Percentiles rank a stretch among this genome's conserved stretches.
Conservation (phyloP, 176 grass and related monocot genomes). For the Luzula sylvatica region DNA sequence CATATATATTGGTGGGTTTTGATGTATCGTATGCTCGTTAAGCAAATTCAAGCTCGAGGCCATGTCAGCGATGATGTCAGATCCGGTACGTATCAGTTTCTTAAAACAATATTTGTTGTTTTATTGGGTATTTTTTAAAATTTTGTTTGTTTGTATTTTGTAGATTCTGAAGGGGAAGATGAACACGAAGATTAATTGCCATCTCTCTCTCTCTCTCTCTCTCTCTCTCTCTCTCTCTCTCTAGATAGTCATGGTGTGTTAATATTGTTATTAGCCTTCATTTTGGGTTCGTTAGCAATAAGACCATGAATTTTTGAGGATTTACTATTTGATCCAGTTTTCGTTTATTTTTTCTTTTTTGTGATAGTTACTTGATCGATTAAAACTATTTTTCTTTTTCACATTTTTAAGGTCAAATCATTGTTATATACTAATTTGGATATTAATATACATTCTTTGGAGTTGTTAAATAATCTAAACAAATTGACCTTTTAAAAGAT, state of each 20-base stretch:
- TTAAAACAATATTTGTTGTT: not conserved
- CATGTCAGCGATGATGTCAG: constrained; percentile 66
- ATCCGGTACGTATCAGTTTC: constrained; percentile 45
- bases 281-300: constrained; percentile 3
- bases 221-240: not conserved
- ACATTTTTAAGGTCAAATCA: too few relatives aligned
- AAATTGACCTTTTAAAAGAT: too few relatives aligned
- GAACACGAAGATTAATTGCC: constrained; percentile 54
- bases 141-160: constrained; percentile 8
- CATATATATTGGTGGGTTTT: constrained; percentile 91
- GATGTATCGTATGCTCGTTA: constrained; percentile 77
- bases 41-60: constrained; percentile 74
- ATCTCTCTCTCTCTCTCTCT: not conserved
- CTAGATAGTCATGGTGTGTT: constrained; percentile 3
- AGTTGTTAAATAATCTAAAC: too few relatives aligned
- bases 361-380: constrained; percentile 4
- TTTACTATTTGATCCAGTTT: constrained; percentile 1
- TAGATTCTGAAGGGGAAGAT: constrained; percentile 93
- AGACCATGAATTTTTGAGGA: constrained; percentile 10
- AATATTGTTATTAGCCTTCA: constrained; percentile 9
- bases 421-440: too few relatives aligned
- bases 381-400: not conserved
- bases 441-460: too few relatives aligned
- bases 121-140: not conserved
- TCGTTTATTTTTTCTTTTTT: not conserved